Base-by-base conservation (phyloP, 805 yeast genomes). In the Yarrowia bubula region DNA sequence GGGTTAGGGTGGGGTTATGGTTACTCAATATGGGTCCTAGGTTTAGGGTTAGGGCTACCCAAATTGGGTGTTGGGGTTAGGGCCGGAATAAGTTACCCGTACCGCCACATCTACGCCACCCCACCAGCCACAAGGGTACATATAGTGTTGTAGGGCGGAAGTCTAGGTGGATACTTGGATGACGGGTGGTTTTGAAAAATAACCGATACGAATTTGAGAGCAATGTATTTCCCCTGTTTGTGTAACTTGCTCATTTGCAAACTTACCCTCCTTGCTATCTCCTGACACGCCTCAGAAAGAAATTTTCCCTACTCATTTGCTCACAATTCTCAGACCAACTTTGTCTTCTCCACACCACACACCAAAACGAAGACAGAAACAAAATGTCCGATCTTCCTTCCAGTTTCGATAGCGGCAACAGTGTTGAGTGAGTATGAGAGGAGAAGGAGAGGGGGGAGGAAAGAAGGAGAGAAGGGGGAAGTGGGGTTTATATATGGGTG, bases 391-490 rank as follows among this genome's bases (percentile, higher is more conserved):
- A 58, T 17, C 64, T 58, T 35, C 64, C 64, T 43, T 58, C 64
- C 39, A 58, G 64, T 58, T 58, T 58, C 64, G 64, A 58, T 58
- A 58, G 44, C 64, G 51, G 64, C 17, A 58, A 58, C 51, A 33
- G 33, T 33, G n/a, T 43, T 43, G 64, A 58, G 64, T 58, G 51
- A 58, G 50, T 58, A 28, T 8, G 10, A 32, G 8, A 13, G 31
- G 13, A 18, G 14, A 13, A 35, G 38, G 38, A 4, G 13, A 10
- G 38, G 38, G 38, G 10, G 3, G 38, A 9, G 38, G 38, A n/a
- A n/a, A 18, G 14, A 13, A 35, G 38, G 38, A 4, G 13, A 10
- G 38, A 8, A 8, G 10, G 3, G 38, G 3, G 38, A n/a, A n/a
- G n/a, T n/a, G 38, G 38, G 10, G 13, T 35, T 35, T 35, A 10